Conservation (phyloP, 208 protist genomes). For the Wallacemonas sp. region DNA sequence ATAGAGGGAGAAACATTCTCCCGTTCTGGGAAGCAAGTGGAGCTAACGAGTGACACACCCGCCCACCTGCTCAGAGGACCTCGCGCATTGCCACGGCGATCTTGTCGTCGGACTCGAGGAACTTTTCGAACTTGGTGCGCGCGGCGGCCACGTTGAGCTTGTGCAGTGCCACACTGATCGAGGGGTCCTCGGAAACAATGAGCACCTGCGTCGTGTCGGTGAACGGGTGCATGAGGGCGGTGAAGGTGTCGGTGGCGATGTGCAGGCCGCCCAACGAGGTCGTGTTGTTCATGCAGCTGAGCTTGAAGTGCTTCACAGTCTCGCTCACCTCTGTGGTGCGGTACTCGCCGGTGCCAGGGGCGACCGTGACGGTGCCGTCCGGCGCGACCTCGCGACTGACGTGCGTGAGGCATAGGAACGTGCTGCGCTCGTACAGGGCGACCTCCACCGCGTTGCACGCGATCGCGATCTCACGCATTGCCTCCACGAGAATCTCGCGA, state of each 20-base stretch:
- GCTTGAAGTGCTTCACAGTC: constrained; percentile 90
- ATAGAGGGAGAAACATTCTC: too few relatives aligned
- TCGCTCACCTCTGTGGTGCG: constrained; percentile 90
- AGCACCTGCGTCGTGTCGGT: constrained; percentile 88
- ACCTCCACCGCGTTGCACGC: constrained; percentile 98
- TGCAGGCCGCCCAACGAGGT: constrained; percentile 79
- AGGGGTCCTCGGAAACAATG: constrained; percentile 76
- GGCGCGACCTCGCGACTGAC: constrained; percentile 51
- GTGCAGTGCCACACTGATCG: constrained; percentile 77
- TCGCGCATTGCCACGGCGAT: constrained; percentile 78
- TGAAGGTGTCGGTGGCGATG: constrained; percentile 73
- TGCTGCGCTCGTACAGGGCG: constrained; percentile 98
- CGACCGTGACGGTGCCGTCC: constrained; percentile 22
- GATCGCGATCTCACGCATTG: constrained; percentile 92
- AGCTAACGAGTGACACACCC: too few relatives aligned
- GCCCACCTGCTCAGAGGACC: constrained; percentile 71
- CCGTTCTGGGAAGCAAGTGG: too few relatives aligned
- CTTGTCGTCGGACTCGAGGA: constrained; percentile 72
- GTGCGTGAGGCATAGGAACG: constrained; percentile 97
- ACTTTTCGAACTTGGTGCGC: constrained; percentile 56
- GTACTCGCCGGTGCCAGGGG: constrained; percentile 34
- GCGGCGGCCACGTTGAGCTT: constrained; percentile 75
- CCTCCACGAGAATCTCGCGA: constrained; percentile 88
- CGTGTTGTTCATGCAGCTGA: constrained; percentile 92
- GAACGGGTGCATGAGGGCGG: constrained; percentile 80